Percentiles rank a stretch among this genome's conserved stretches.
Evolutionary conservation across 2,329 filamentous ascomycete species (phyloP).

Genomic region (Drechslerella coelobrocha): DNA sequence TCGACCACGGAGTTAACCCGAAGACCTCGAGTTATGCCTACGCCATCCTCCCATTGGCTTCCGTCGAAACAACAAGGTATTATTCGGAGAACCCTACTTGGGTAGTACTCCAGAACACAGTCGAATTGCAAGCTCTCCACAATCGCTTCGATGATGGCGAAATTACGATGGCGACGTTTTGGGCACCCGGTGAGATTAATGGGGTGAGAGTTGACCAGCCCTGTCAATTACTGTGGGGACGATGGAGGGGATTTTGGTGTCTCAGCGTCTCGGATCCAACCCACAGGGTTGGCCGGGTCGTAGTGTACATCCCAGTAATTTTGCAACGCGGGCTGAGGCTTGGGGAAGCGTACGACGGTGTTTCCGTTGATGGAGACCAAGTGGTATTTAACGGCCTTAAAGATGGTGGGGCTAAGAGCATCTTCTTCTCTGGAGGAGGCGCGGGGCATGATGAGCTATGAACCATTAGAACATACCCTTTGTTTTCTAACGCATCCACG

Average conservation of each 20-base stretch:
- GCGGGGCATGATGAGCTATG: slow-evolving; percentile 24
- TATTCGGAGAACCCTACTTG: slow-evolving; percentile 10
- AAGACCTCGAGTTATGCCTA: slow-evolving; percentile 31
- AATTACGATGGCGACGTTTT: slow-evolving; percentile 41
- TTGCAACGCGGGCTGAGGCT: background rate
- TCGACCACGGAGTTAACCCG: slow-evolving; percentile 35
- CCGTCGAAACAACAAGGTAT: slow-evolving; percentile 13
- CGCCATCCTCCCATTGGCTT: slow-evolving; percentile 33
- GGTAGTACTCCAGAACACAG: slow-evolving; percentile 18
- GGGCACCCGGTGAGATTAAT: slow-evolving; percentile 20
- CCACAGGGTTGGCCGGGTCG: slow-evolving; percentile 1
- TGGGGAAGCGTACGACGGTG: slow-evolving; percentile 1
- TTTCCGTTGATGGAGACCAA: slow-evolving; percentile 7
- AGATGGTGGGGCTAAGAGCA: slow-evolving; percentile 25
- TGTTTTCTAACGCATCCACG: too few species aligned
- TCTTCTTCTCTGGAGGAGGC: slow-evolving; percentile 12
- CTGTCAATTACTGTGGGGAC: slow-evolving; percentile 35
- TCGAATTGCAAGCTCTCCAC: slow-evolving; percentile 27
- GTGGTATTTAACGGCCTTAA: slow-evolving; percentile 14
- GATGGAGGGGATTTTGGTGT: slow-evolving; percentile 21
- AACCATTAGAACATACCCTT: too few species aligned
- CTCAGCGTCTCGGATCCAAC: slow-evolving; percentile 25
- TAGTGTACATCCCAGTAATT: slow-evolving; percentile 2
- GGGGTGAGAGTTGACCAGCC: slow-evolving; percentile 17
- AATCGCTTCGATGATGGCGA: slow-evolving; percentile 17